Conservation (phyloP, 768 basidiomycete species). For the Rhizopogon rudus region DNA sequence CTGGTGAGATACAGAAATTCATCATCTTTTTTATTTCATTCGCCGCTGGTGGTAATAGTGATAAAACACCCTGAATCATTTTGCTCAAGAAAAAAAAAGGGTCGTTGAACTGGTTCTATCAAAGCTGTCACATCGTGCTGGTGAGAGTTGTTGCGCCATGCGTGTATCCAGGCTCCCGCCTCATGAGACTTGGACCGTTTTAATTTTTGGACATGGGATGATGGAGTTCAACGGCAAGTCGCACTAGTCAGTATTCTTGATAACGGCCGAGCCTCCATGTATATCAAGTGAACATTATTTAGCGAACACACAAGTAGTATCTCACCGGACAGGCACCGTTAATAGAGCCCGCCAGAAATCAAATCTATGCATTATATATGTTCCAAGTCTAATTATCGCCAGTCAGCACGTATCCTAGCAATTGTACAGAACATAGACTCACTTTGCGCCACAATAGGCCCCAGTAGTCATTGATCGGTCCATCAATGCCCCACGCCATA, state of each 20-base stretch:
- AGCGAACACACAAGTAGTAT: not conserved
- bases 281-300: not conserved
- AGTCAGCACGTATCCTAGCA: constrained; percentile 5
- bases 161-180: not conserved
- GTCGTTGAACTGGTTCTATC: too few relatives aligned
- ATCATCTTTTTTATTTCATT: too few relatives aligned
- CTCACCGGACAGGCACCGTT: not conserved
- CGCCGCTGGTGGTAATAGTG: too few relatives aligned
- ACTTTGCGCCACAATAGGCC: constrained; percentile 77
- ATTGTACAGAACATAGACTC: constrained; percentile 12
- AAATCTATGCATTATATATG: constrained; percentile 22
- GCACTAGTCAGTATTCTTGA: too few relatives aligned
- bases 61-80: too few relatives aligned
- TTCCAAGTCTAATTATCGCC: constrained; percentile 20
- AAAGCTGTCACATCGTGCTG: not conserved
- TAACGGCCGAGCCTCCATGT: not conserved
- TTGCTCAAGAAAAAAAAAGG: too few relatives aligned
- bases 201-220: not conserved
- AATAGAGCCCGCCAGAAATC: not conserved
- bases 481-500: constrained; percentile 88
- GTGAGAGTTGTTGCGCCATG: not conserved
- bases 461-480: constrained; percentile 74
- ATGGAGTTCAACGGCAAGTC: not conserved
- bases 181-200: not conserved
- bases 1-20: not conserved